Evolutionary conservation across 768 basidiomycete species (phyloP).

Genomic region (Agaricus blazei): DNA sequence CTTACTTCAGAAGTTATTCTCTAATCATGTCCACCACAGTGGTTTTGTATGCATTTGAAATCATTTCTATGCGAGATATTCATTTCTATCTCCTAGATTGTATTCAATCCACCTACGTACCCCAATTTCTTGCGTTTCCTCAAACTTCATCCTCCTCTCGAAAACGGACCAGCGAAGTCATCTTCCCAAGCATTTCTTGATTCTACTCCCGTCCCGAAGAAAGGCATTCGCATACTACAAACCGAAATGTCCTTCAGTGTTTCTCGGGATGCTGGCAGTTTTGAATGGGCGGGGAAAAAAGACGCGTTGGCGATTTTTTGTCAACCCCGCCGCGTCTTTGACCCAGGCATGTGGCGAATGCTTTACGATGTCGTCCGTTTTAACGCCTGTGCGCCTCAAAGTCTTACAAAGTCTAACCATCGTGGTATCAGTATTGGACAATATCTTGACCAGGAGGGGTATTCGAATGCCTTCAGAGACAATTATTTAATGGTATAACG

Average conservation of each 20-base stretch:
- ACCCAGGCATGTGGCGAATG: constrained; percentile 67
- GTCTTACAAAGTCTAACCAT: constrained; percentile 31
- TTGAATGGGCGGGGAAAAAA: constrained; percentile 74
- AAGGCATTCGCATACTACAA: constrained; percentile 40
- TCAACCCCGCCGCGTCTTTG: constrained; percentile 55
- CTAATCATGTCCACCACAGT: constrained; percentile 22
- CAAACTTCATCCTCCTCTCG: constrained; percentile 24
- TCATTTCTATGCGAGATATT: neutral
- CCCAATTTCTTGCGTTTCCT: constrained; percentile 78
- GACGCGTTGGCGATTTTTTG: constrained; percentile 57
- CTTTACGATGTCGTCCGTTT: constrained; percentile 69
- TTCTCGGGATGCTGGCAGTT: constrained; percentile 60
- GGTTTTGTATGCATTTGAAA: constrained; percentile 45
- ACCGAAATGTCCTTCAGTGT: constrained; percentile 81
- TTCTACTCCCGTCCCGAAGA: constrained; percentile 15
- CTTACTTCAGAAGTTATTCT: neutral
- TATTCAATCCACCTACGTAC: constrained; percentile 72
- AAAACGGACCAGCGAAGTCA: neutral
- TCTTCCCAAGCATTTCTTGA: constrained; percentile 1
- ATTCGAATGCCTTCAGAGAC: constrained; percentile 63
- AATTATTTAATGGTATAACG: constrained; percentile 69
- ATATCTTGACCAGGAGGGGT: constrained; percentile 59
- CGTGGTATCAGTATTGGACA: constrained; percentile 50
- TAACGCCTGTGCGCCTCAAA: constrained; percentile 58
- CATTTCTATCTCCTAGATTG: constrained; percentile 42